Base-by-base conservation (phyloP, 441 rosid genomes). In the Adansonia madagascariensis region DNA sequence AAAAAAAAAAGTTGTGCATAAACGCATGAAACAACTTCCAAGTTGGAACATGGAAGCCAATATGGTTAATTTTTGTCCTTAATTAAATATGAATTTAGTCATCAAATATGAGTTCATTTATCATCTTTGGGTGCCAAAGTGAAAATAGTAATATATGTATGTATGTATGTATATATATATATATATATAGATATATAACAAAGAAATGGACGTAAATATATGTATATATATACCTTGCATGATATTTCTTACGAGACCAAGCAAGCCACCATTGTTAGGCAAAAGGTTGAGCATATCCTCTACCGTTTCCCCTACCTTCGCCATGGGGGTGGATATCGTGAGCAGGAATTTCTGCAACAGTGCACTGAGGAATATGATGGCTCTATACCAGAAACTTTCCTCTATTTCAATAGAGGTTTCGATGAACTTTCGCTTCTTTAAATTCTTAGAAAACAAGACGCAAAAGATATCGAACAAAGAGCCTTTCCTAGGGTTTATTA, bases 401-500 rank as follows among this genome's bases (percentile, higher is more conserved):
- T 60, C 64, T 5, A 39, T 60, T 22, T 60, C 64, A 15, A 24
- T 60, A 60, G 6, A 1, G 64, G 39, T 60, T 22, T 60, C 64
- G n/a, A 60, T 60, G 24, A 60, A 60, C 12, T 60, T 60, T 27
- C 64, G 5, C 11, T 60, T 60, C 39, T 60, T 60, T 60, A 60
- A 11, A 22, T 60, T 60, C 14, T 24, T 60, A 24, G 64, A 60
- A 9, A 60, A 60, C n/a, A 60, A 24, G 39, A 60, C 39, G 39
- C 39, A 14, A 3, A 4, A 22, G 0, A 60, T 15, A 24, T 60
- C 64, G 10, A 60, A 60, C 15, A 60, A 60, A 0, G 64, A 22
- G 64, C 39, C 64, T 60, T 60, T 60, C 64, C 12, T 60, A 60
- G 64, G 64, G 64, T 60, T 22, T 10, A 60, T 22, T 60, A 60